Percentiles rank a stretch among this genome's conserved stretches.
Evolutionary conservation across 805 yeast species (phyloP).

Genomic region (Ascoidea rubescens): DNA sequence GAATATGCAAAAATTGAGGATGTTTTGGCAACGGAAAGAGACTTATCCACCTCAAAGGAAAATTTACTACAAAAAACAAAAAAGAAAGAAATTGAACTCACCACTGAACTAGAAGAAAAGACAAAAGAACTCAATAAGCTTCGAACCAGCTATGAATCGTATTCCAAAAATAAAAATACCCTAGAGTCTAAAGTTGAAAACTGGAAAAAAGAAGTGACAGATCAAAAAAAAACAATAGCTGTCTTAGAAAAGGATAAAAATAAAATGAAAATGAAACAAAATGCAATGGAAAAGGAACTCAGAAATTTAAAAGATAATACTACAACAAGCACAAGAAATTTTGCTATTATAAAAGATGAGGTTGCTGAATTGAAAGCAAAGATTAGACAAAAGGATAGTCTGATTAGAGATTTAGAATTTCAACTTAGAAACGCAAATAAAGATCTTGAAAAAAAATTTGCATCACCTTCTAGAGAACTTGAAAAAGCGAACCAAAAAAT

Average conservation of each 20-base stretch:
- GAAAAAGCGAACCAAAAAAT: constrained; percentile 22
- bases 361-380: constrained; percentile 14
- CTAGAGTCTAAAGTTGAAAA: constrained; percentile 15
- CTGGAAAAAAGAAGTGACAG: constrained; percentile 10
- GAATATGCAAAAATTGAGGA: constrained; percentile 19
- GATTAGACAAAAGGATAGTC: constrained; percentile 19
- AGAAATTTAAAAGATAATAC: constrained; percentile 13
- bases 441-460: constrained; percentile 22
- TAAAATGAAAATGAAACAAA: constrained; percentile 15
- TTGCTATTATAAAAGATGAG: constrained; percentile 15
- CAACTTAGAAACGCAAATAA: constrained; percentile 19
- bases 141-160: constrained; percentile 19
- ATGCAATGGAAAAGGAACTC: constrained; percentile 14
- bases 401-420: constrained; percentile 18
- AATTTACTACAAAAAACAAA: constrained; percentile 28
- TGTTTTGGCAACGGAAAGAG: constrained; percentile 25
- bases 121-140: constrained; percentile 20
- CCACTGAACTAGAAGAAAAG: constrained; percentile 25
- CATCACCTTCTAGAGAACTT: constrained; percentile 19
- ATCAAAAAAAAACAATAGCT: constrained; percentile 11
- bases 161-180: constrained; percentile 17
- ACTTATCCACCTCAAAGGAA: constrained; percentile 32
- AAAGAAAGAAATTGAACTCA: constrained; percentile 45
- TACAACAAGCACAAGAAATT: constrained; percentile 15
- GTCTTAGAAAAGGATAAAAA: constrained; percentile 8